Evolutionary conservation across 2,329 filamentous ascomycete genomes (phyloP), one percentile per base, ranked within the genome.

Genomic region (Phaeosphaeriaceae sp.): DNA sequence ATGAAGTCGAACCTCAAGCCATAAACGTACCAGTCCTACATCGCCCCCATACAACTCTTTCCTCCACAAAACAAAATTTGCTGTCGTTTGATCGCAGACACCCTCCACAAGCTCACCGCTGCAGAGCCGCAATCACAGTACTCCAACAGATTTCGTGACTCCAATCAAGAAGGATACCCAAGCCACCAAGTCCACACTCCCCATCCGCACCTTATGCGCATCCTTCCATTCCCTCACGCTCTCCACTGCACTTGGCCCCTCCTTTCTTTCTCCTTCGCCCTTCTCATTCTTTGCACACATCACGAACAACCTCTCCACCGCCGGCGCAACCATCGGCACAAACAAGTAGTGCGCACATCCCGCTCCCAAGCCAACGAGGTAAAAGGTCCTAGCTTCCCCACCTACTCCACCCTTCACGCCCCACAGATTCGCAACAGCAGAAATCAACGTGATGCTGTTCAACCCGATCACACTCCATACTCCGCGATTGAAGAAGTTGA

Each of bases 101-200:
- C n/a, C n/a, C n/a, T n/a, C n/a, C n/a, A n/a, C n/a, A n/a, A n/a
- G n/a, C n/a, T n/a, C n/a, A n/a, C n/a, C n/a, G n/a, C 48, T 64
- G 48, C 22, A 52, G 5, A 4, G 4, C 9, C 25, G 9, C 31
- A 36, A 5, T 36, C 31, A 36, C 31, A 36, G 13, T 36, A 36
- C 11, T 13, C 31, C 31, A 36, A 36, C 31, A 15, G 6, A 36
- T 11, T 51, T 54, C 9, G 67, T 41, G 49, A 47, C 63, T n/a
- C 59, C 66, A 31, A 62, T 48, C 22, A 40, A 51, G 61, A 68
- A 72, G 50, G 57, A 57, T 21, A 48, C 57, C 68, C 60, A 71
- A 57, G 69, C 67, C 27, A 57, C 21, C n/a, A 65, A 9, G 65
- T 73, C 69, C 40, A 71, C 69, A 15, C 51, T 70, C 17, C 24